phyloP scores from a whole-genome alignment of 169 alveolate species.

The Ichthyophthirius multifiliis region DNA sequence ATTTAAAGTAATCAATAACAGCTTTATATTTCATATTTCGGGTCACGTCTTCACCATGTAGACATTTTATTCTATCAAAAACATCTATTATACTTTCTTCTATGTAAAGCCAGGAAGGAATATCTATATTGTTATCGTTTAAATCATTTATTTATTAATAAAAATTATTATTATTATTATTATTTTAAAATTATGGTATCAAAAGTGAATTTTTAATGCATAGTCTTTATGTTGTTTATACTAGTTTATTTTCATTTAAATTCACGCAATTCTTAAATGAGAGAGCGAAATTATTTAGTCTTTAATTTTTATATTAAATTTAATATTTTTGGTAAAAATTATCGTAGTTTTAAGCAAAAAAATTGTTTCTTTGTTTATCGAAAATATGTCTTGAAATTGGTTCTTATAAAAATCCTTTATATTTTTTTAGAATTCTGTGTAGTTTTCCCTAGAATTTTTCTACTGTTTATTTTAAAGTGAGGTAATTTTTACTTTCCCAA shows the following conservation, averaged over 20 bases:
- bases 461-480: constrained; percentile 13
- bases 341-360: neutral
- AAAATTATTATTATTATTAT: too few relatives aligned
- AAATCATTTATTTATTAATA: too few relatives aligned
- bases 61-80: neutral
- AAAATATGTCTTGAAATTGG: neutral
- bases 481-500: constrained; percentile 41
- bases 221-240: neutral
- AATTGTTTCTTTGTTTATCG: neutral
- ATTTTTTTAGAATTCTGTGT: constrained; percentile 16
- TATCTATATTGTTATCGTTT: neutral
- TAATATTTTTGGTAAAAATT: neutral
- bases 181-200: neutral
- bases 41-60: neutral
- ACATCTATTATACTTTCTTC: neutral
- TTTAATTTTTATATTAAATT: neutral
- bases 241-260: neutral
- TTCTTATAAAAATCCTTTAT: constrained; percentile 18
- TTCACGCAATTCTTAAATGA: neutral
- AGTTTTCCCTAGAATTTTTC: constrained; percentile 34
- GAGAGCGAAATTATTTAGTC: neutral
- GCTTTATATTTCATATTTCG: constrained; percentile 16
- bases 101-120: neutral
- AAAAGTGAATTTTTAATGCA: neutral
- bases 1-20: neutral